Base-by-base conservation (phyloP, 208 protist genomes). In the Wallacemonas sp. region DNA sequence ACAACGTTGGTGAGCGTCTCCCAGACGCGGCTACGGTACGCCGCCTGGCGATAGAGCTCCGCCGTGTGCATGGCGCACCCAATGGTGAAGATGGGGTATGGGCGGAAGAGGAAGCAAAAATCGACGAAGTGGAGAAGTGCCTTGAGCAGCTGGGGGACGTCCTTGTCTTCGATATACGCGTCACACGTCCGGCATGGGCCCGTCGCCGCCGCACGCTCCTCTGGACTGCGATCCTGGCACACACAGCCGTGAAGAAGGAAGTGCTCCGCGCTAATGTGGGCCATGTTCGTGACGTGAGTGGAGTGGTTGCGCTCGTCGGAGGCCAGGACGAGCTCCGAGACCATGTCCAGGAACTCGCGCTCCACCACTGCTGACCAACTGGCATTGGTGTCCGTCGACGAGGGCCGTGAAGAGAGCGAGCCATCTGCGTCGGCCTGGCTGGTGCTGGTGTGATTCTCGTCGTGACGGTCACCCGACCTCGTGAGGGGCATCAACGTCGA, bases 271-370 rank as follows among this genome's bases (percentile, higher is more conserved):
- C 41, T 48, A 10, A 88, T 75, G 33, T 41, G 37, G 27, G 67
- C 39, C 8, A 88, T 46, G 30, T 54, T 50, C 1, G 68, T 45
- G 33, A 73, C 50, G 46, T 81, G 54, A 0, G 36, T 37, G 12
- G 45, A 15, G 62, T 85, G 71, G 41, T 87, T 81, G 42, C 79
- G 78, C 65, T 80, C 71, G 71, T 91, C 85, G n/a, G 79, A 77
- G 10, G 73, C 71, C 26, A 85, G 68, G n/a, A 91, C 53, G 26
- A 91, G 77, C 37, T 88, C 73, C 1, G 85, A 65, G 2, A 88
- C 55, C 46, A 80, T 79, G 58, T 86, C 73, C 32, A 62, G 70
- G 44, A 88, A 62, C 66, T 81, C 42, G 15, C 37, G 54, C 66
- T 88, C 76, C 10, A 65, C 58, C 32, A 22, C 30, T 5, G 44